Conservation (phyloP, 1,139 yeast genomes). For the Tardiomyces digboiensis region DNA sequence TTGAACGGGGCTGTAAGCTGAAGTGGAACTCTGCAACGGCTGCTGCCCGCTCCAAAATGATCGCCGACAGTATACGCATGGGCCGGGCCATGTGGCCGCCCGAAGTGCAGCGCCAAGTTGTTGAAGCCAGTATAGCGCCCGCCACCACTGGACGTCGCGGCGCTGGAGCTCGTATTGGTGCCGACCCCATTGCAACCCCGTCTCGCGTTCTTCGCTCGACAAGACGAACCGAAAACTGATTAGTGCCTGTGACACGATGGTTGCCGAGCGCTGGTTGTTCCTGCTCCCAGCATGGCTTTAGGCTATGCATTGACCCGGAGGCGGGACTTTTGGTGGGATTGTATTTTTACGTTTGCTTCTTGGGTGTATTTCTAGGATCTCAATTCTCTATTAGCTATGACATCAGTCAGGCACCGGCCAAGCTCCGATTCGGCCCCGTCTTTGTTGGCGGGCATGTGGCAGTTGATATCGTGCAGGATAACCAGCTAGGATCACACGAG, state of each 20-base stretch:
- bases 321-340: background rate
- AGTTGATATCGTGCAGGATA: too few species aligned
- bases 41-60: slow-evolving; percentile 34
- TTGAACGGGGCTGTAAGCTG: slow-evolving; percentile 60
- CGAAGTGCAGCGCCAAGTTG: slow-evolving; percentile 13
- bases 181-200: background rate
- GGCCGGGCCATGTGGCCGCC: slow-evolving; percentile 63
- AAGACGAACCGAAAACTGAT: too few species aligned
- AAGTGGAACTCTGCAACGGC: slow-evolving; percentile 47
- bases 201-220: background rate
- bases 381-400: too few species aligned
- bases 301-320: background rate
- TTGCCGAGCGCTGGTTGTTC: too few species aligned
- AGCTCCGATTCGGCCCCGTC: too few species aligned
- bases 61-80: slow-evolving; percentile 57
- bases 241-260: too few species aligned
- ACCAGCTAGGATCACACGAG: too few species aligned
- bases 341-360: background rate
- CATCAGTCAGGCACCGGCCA: too few species aligned
- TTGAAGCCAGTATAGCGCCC: slow-evolving; percentile 8
- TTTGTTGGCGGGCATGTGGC: too few species aligned
- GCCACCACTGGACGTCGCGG: background rate
- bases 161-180: background rate
- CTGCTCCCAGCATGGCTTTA: too few species aligned
- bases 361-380: background rate